Evolutionary conservation across 2,329 filamentous ascomycete species (phyloP).

Genomic region (Westerdykella sp.): DNA sequence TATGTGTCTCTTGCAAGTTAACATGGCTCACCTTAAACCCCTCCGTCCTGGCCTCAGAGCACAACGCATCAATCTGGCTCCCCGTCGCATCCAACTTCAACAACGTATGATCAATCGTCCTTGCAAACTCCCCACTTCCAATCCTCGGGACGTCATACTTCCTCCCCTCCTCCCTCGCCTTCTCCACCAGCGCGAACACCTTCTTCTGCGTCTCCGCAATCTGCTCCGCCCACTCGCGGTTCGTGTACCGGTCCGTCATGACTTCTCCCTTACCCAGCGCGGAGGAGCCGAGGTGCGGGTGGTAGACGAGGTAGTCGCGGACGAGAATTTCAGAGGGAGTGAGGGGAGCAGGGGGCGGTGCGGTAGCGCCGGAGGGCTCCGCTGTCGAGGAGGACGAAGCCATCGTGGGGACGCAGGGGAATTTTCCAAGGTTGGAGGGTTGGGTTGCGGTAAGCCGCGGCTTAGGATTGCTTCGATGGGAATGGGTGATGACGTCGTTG

Average conservation of each 20-base stretch:
- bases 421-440: neutral
- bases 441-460: neutral
- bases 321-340: constrained; percentile 32
- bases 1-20: neutral
- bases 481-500: too few species aligned
- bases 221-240: constrained; percentile 40
- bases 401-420: neutral
- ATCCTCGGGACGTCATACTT: constrained; percentile 23
- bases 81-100: constrained; percentile 45
- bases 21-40: constrained; percentile 39
- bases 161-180: constrained; percentile 14
- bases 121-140: constrained; percentile 27
- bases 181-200: constrained; percentile 24
- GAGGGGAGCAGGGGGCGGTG: constrained; percentile 8
- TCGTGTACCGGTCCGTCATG: constrained; percentile 42
- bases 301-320: constrained; percentile 28
- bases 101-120: constrained; percentile 46
- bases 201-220: constrained; percentile 33
- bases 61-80: constrained; percentile 48
- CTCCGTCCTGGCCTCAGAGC: constrained; percentile 47
- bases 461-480: neutral
- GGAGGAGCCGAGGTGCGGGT: constrained; percentile 23
- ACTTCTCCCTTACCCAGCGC: constrained; percentile 23
- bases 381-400: neutral
- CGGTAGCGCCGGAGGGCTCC: neutral